Conservation (phyloP, 2,329 filamentous ascomycete genomes). For the Teratosphaeria nubilosa region DNA sequence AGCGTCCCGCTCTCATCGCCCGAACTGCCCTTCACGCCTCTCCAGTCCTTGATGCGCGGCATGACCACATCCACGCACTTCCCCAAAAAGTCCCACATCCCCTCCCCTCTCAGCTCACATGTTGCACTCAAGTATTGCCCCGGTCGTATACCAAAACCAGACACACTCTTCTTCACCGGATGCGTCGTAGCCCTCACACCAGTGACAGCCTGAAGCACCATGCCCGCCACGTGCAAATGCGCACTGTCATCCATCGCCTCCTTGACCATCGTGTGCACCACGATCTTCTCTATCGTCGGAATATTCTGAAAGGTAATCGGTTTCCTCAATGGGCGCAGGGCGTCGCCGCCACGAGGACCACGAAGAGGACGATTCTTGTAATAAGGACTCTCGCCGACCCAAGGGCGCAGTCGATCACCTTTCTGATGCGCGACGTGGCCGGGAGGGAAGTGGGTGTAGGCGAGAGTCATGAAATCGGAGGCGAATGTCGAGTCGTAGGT, state of each 20-base stretch:
- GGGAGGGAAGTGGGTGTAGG: slow-evolving; percentile 76
- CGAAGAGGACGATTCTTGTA: slow-evolving; percentile 82
- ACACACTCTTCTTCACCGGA: slow-evolving; percentile 57
- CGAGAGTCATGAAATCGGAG: slow-evolving; percentile 76
- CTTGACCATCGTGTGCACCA: slow-evolving; percentile 65
- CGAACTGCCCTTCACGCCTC: slow-evolving; percentile 62
- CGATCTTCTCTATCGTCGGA: slow-evolving; percentile 70
- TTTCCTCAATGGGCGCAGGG: slow-evolving; percentile 57
- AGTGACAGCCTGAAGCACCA: slow-evolving; percentile 76
- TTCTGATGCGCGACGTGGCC: slow-evolving; percentile 53
- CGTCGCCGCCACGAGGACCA: slow-evolving; percentile 69
- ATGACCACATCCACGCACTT: slow-evolving; percentile 85
- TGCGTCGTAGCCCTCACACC: slow-evolving; percentile 64
- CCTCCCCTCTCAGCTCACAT: slow-evolving; percentile 64
- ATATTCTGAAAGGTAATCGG: slow-evolving; percentile 71
- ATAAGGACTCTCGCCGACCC: slow-evolving; percentile 88
- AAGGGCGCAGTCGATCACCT: slow-evolving; percentile 62
- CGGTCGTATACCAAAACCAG: slow-evolving; percentile 63
- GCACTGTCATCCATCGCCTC: slow-evolving; percentile 60
- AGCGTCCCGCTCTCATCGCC: slow-evolving; percentile 87
- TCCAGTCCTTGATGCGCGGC: slow-evolving; percentile 94
- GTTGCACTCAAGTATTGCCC: slow-evolving; percentile 68
- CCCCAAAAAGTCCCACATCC: slow-evolving; percentile 81
- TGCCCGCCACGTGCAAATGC: slow-evolving; percentile 70
- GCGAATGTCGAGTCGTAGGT: slow-evolving; percentile 82